These are phyloP conservation scores for Nothopassalora personata DNA, from an alignment of 2,329 filamentous ascomycete genomes.

Conservation along the genomic window DNA sequence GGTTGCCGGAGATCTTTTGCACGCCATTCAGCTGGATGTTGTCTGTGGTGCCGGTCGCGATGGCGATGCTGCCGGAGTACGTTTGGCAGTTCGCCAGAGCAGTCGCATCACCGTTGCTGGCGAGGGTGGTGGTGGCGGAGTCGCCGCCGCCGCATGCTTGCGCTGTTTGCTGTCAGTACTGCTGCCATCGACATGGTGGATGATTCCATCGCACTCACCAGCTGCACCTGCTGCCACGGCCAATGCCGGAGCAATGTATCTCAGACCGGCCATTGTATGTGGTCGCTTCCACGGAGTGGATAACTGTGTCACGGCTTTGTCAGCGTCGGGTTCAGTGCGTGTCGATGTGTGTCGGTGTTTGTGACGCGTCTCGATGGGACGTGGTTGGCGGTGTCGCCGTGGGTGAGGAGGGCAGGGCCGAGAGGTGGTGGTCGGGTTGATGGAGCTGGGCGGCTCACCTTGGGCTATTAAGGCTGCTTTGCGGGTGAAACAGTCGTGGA, in stretches of 20 bases:
- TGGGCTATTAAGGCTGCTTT: constrained; percentile 10
- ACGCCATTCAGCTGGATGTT: constrained; percentile 59
- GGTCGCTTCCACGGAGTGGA: constrained; percentile 14
- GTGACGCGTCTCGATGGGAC: constrained; percentile 2
- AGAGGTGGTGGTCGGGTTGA: neutral
- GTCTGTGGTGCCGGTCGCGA: constrained; percentile 53
- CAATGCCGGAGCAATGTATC: constrained; percentile 54
- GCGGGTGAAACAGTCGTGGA: constrained; percentile 2
- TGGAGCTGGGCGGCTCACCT: constrained; percentile 5
- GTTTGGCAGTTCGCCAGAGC: constrained; percentile 60
- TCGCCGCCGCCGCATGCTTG: constrained; percentile 36
- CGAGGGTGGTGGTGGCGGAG: constrained; percentile 53
- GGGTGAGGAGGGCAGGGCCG: neutral
- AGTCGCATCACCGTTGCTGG: constrained; percentile 55
- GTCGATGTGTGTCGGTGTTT: neutral
- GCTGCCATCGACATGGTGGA: constrained; percentile 18
- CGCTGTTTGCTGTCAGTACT: constrained; percentile 14
- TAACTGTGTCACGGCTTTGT: constrained; percentile 14
- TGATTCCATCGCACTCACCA: constrained; percentile 36
- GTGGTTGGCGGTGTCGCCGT: neutral
- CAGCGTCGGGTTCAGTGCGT: constrained; percentile 10
- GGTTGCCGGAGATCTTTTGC: constrained; percentile 53
- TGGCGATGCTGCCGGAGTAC: constrained; percentile 62
- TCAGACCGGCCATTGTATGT: constrained; percentile 48
- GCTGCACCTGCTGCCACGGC: constrained; percentile 49